Conservation (phyloP, 768 basidiomycete genomes). For the Tricholomella constricta region DNA sequence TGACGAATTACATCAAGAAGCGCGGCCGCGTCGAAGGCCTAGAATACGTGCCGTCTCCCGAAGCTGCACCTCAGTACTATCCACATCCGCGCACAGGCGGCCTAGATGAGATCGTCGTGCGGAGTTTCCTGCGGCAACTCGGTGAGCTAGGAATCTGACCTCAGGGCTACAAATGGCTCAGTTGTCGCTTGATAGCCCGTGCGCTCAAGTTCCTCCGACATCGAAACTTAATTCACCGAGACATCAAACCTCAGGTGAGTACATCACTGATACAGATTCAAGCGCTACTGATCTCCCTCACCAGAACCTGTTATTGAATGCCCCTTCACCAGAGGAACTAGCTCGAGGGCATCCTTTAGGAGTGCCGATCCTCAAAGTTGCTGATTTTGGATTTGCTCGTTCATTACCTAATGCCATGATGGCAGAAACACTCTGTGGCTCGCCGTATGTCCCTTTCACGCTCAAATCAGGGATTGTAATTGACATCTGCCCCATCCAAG, state of each 20-base stretch:
- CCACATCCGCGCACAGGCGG: slow-evolving; percentile 92
- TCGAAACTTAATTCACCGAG: slow-evolving; percentile 90
- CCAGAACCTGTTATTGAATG: slow-evolving; percentile 88
- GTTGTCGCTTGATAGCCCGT: slow-evolving; percentile 55
- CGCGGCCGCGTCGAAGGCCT: slow-evolving; percentile 91
- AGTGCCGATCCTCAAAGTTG: slow-evolving; percentile 93
- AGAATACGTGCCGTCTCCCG: slow-evolving; percentile 73
- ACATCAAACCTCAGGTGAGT: slow-evolving; percentile 91
- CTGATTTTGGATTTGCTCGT: slow-evolving; percentile 97
- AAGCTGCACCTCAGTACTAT: slow-evolving; percentile 78
- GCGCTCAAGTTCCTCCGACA: slow-evolving; percentile 91
- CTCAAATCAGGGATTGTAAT: not conserved
- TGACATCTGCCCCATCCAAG: slow-evolving; percentile 37
- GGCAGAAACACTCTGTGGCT: slow-evolving; percentile 97
- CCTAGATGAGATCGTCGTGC: slow-evolving; percentile 84
- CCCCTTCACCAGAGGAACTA: slow-evolving; percentile 78
- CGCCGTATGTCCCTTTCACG: slow-evolving; percentile 64
- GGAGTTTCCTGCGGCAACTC: slow-evolving; percentile 90
- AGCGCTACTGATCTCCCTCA: not conserved
- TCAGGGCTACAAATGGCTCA: slow-evolving; percentile 2
- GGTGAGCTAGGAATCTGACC: not conserved
- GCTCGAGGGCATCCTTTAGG: slow-evolving; percentile 87
- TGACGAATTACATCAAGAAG: slow-evolving; percentile 96
- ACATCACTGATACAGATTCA: not conserved
- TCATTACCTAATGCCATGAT: slow-evolving; percentile 89